Evolutionary conservation across 495 filamentous ascomycete species (phyloP), one percentile per base, ranked within the genome.

Genomic region (Lasiosphaeria miniovina): DNA sequence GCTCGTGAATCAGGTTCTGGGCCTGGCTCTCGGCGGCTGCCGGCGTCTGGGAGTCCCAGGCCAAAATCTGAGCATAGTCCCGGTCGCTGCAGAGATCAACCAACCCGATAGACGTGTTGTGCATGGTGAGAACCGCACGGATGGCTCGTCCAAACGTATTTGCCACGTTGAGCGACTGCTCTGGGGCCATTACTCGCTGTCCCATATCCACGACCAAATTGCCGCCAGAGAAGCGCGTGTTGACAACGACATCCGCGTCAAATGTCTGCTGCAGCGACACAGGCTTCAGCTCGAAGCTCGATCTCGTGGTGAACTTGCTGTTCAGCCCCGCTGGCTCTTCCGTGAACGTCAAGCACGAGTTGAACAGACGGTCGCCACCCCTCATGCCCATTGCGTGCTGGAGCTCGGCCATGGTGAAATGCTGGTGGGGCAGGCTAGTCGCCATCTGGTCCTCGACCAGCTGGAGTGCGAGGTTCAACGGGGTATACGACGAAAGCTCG

Each of bases 311-410:
- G 32, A 73, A 73, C 56, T 71, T 73, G 69, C 70, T 74, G 56
- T 74, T 74, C 49, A 71, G 55, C 1, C 64, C 71, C 1, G 61
- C 65, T 0, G 69, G 65, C 52, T 78, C 74, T 45, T 78, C 77
- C 12, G 72, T 72, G 45, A 79, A 80, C 4, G 75, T 74, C 6
- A 80, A 61, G 41, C 70, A 78, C 0, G 77, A 77, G 59, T 80
- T 80, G 59, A 77, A 80, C 8, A 80, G 68, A 6, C 62, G 71
- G 34, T 70, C 66, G 36, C 61, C 68, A 7, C 75, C 77, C 49
- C 70, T 76, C 34, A 72, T 69, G 34, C 72, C 73, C 52, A 78
- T 71, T 8, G 73, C 71, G 55, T 80, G 77, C 50, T 77, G 72
- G 6, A 80, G 63, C 49, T 75, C 71, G 9, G 66, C 64, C 46